A percentile compares a stretch with the other conserved stretches of the same genome.
phyloP scores from a whole-genome alignment of 805 yeast genomes.

The Candida tibetensis region DNA sequence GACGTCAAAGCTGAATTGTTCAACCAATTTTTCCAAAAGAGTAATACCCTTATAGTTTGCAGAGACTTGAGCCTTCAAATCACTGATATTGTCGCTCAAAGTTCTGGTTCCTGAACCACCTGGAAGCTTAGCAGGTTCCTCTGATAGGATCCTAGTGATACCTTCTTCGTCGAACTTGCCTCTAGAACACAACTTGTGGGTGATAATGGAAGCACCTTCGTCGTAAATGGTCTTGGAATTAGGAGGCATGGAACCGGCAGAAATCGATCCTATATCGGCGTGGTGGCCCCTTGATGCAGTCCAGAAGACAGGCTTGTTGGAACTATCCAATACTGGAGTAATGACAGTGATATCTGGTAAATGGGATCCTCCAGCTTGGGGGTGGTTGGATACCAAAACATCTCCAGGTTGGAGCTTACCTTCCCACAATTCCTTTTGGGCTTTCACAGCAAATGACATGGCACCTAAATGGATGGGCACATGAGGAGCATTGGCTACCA shows the following conservation, averaged over 20 bases:
- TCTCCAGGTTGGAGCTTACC: slow-evolving; percentile 41
- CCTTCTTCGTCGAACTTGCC: slow-evolving; percentile 76
- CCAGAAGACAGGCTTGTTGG: slow-evolving; percentile 65
- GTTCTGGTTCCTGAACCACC: slow-evolving; percentile 91
- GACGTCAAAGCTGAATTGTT: slow-evolving; percentile 57
- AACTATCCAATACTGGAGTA: slow-evolving; percentile 70
- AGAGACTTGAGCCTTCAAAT: slow-evolving; percentile 54
- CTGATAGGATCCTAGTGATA: slow-evolving; percentile 57
- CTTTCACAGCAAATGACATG: slow-evolving; percentile 46
- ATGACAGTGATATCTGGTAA: slow-evolving; percentile 73
- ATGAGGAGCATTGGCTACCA: slow-evolving; percentile 48
- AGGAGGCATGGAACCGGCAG: slow-evolving; percentile 96
- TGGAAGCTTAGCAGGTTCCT: slow-evolving; percentile 75
- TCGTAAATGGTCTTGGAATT: slow-evolving; percentile 79
- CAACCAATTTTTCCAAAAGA: slow-evolving; percentile 56
- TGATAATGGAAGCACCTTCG: slow-evolving; percentile 86
- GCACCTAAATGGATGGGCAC: slow-evolving; percentile 47
- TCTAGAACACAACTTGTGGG: slow-evolving; percentile 64
- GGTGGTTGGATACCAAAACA: slow-evolving; percentile 43
- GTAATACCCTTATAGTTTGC: slow-evolving; percentile 85
- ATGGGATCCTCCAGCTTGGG: slow-evolving; percentile 43
- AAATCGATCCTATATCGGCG: slow-evolving; percentile 89
- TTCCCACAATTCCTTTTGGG: slow-evolving; percentile 39
- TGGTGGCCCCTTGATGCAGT: slow-evolving; percentile 96
- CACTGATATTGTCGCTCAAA: slow-evolving; percentile 75